These are phyloP conservation scores for Diaporthe helianthi DNA, from an alignment of 2,329 filamentous ascomycete genomes.

Conservation along the genomic window DNA sequence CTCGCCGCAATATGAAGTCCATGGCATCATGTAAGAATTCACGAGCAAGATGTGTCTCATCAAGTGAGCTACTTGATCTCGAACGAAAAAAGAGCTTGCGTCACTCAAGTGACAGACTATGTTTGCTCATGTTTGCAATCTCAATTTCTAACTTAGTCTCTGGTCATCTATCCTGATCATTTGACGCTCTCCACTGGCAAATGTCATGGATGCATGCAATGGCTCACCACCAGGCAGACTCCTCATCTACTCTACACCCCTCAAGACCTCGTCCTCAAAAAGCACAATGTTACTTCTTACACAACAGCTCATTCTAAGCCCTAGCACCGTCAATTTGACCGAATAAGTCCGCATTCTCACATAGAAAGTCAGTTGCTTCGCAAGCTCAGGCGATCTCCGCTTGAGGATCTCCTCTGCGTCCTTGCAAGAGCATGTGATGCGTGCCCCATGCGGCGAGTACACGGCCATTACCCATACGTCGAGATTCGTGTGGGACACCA, in stretches of 20 bases:
- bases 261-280: constrained; percentile 19
- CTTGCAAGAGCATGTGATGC: no score
- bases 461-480: constrained; percentile 13
- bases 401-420: constrained; percentile 13
- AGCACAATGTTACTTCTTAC: constrained; percentile 11
- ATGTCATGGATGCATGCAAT: not conserved
- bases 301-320: constrained; percentile 5
- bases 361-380: constrained; percentile 2
- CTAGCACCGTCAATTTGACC: not conserved
- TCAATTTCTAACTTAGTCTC: not conserved
- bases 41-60: no score
- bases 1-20: no score
- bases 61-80: not conserved
- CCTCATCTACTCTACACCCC: constrained; percentile 8
- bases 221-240: constrained; percentile 10
- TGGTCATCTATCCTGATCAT: not conserved
- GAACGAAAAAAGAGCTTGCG: not conserved
- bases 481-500: not conserved
- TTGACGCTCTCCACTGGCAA: no score
- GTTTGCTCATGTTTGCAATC: not conserved
- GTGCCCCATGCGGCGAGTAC: not conserved
- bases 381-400: constrained; percentile 24
- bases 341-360: not conserved
- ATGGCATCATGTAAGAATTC: no score
- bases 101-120: not conserved